Conservation (phyloP, 495 filamentous ascomycete genomes). For the Lasiosphaeria ovina region DNA sequence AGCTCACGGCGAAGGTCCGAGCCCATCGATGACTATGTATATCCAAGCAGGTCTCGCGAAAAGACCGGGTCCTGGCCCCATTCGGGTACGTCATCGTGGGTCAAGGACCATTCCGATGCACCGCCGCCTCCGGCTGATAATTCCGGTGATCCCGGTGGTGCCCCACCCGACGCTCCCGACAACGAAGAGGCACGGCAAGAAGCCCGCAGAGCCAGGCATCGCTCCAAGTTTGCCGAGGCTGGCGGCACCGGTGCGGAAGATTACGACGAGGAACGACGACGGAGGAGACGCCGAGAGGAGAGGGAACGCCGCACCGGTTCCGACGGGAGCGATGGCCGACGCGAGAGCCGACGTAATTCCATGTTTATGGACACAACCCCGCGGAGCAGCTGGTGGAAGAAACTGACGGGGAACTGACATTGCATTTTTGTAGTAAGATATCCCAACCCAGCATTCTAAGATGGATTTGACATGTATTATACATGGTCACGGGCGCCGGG, state of each 20-base stretch:
- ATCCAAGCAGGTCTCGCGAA: constrained; percentile 43
- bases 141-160: constrained; percentile 22
- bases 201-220: constrained; percentile 43
- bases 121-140: constrained; percentile 48
- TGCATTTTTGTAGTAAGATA: not conserved
- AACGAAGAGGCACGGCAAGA: constrained; percentile 48
- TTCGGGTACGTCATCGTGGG: constrained; percentile 57
- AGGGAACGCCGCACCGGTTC: constrained; percentile 38
- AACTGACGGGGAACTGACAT: constrained; percentile 27
- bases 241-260: constrained; percentile 31
- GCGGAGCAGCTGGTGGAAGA: constrained; percentile 56
- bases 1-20: constrained; percentile 30
- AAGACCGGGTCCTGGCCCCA: constrained; percentile 49
- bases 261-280: constrained; percentile 45
- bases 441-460: too few relatives aligned
- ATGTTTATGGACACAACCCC: constrained; percentile 46
- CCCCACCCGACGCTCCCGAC: constrained; percentile 28
- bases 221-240: constrained; percentile 43
- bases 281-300: constrained; percentile 46
- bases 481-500: too few relatives aligned
- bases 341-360: constrained; percentile 36
- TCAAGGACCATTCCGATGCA: constrained; percentile 58
- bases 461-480: too few relatives aligned
- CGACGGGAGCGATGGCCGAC: constrained; percentile 44
- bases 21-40: constrained; percentile 43